A percentile compares a stretch with the other conserved stretches of the same genome.
phyloP scores from a whole-genome alignment of 1,139 yeast species.

The Debaryomycetaceae sp. region DNA sequence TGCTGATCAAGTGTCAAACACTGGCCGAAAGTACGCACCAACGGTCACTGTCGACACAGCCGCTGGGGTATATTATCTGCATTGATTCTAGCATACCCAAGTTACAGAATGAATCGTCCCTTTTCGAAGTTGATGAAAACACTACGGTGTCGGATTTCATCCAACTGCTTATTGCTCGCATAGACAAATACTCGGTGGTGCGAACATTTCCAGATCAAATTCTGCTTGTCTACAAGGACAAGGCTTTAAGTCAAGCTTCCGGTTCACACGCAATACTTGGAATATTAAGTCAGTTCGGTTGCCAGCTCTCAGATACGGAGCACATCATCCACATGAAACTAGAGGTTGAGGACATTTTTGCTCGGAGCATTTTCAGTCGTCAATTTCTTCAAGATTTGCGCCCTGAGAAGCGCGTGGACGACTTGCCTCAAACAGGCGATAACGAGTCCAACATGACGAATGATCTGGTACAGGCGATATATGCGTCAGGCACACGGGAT shows the following conservation, averaged over 20 bases:
- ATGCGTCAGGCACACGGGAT: no score
- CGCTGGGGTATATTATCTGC: constrained; percentile 6
- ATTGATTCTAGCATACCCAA: constrained; percentile 10
- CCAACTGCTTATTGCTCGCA: constrained; percentile 12
- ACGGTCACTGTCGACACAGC: background rate
- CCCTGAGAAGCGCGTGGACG: constrained; percentile 14
- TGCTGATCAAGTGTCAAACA: background rate
- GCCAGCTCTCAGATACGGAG: background rate
- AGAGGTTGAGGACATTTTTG: background rate
- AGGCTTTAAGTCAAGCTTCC: background rate
- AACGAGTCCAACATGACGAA: background rate
- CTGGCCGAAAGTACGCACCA: background rate
- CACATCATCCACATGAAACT: background rate
- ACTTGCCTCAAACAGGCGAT: constrained; percentile 8
- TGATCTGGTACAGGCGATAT: no score
- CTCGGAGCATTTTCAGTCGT: constrained; percentile 18
- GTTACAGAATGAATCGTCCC: constrained; percentile 12
- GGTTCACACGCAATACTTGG: background rate
- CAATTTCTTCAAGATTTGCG: constrained; percentile 18
- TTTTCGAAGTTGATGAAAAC: constrained; percentile 14
- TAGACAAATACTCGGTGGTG: constrained; percentile 14
- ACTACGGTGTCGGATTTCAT: constrained; percentile 16
- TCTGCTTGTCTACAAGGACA: constrained; percentile 8
- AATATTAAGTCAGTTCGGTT: background rate
- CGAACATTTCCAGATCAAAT: constrained; percentile 22